Evolutionary conservation across 2,329 filamentous ascomycete species (phyloP), one percentile per base, ranked within the genome.

Genomic region (Trichoderma sp.): DNA sequence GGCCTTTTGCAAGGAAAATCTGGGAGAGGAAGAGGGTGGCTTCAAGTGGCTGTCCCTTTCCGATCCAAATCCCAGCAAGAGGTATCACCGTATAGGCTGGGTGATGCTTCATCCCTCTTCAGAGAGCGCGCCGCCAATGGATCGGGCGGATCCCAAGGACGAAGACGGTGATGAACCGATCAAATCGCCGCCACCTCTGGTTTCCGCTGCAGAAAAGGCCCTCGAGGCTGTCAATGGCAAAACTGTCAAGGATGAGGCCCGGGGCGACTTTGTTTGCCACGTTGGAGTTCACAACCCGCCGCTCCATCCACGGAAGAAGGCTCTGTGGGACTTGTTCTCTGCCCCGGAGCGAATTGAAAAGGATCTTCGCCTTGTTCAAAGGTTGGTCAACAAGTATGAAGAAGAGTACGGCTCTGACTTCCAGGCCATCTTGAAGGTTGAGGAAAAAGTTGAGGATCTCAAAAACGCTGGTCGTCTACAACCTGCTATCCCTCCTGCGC

Each of bases 41-140:
- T 98, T 97, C 86, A 97, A 96, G 82, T 98, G 96, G 92, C 88
- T 99, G 6, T 98, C 96, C 41, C 89, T 99, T 67, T 98, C 95
- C 79, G 97, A 99, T 80, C 97, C 97, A 0, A 99, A 99, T 81
- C 97, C 97, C 2, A 93, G 95, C 81, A 99, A 99, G 86, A 93
- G 97, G 78, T 99, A 95, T 81, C 97, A 99, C 82, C 93, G 97
- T 27, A 98, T 99, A 84, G 97, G 97, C 27, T 99, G 97, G 96
- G 97, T 99, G 76, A 97, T 98, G 89, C 89, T 99, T 11, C 93
- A 98, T 81, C 93, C 95, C 18, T 91, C 91, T 16, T 88, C 93
- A 1, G 94, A 97, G 74, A 87, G 89, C 27, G 85, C 89, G 6
- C 87, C 89, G 64, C 88, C 91, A 14, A 86, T 92, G 76, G 94